phyloP scores from a whole-genome alignment of 2,329 filamentous ascomycete species.

The Fusarium illudens region DNA sequence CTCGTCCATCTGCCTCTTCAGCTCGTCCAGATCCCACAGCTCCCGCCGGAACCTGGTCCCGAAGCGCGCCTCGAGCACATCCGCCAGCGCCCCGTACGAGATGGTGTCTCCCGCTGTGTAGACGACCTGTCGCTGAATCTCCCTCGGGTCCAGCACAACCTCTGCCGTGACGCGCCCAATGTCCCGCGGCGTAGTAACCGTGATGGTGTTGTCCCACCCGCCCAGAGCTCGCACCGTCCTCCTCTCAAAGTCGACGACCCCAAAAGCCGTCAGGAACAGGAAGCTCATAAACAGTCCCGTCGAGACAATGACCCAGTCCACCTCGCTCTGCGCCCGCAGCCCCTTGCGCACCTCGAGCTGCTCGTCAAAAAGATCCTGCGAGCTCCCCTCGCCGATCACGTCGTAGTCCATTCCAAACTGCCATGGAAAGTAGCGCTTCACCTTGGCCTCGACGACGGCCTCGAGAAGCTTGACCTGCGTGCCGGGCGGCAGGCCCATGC shows the following conservation, averaged over 20 bases:
- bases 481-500: conserved; percentile 64
- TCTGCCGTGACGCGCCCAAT: conserved; percentile 70
- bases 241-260: conserved; percentile 62
- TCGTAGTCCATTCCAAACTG: conserved; percentile 80
- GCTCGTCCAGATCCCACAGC: conserved; percentile 56
- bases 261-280: conserved; percentile 69
- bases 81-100: conserved; percentile 62
- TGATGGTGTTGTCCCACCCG: conserved; percentile 68
- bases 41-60: conserved; percentile 54
- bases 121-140: conserved; percentile 54
- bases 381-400: conserved; percentile 63
- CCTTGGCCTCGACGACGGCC: conserved; percentile 61
- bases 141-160: conserved; percentile 56
- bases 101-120: conserved; percentile 71
- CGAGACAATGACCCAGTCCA: conserved; percentile 71
- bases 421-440: conserved; percentile 71
- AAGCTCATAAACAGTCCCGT: conserved; percentile 77
- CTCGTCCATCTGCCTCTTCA: conserved; percentile 55
- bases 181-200: conserved; percentile 68
- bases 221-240: conserved; percentile 63
- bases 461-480: conserved; percentile 65
- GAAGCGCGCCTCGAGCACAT: conserved; percentile 58
- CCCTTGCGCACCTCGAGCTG: conserved; percentile 66
- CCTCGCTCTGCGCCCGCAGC: conserved; percentile 57
- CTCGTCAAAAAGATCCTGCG: conserved; percentile 74